Percentiles rank a stretch among this genome's conserved stretches.
Evolutionary conservation across 176 grass and related monocot genomes (phyloP).

Genomic region (Avena sativa): DNA sequence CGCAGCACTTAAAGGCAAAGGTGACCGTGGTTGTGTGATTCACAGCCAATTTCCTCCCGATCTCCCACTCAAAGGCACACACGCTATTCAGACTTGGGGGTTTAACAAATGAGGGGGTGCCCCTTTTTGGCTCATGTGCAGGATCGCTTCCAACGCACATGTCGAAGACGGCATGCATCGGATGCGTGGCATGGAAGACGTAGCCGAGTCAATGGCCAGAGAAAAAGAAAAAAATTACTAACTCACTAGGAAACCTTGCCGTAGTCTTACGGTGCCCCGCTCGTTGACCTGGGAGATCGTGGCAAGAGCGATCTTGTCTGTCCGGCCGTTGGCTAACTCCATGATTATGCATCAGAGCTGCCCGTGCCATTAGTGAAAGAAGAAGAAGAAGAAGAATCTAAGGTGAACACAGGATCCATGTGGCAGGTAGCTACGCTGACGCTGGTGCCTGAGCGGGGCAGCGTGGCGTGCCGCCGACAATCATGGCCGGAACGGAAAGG

Average conservation of each 20-base stretch:
- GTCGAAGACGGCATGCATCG: slow-evolving; percentile 27
- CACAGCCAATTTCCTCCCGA: not conserved
- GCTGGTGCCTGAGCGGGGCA: not conserved
- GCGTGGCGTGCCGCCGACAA: slow-evolving; percentile 19
- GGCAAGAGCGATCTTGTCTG: slow-evolving; percentile 9
- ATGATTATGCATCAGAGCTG: not conserved
- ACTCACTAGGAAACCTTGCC: not conserved
- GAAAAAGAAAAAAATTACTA: not conserved
- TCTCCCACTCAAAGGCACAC: slow-evolving; percentile 21
- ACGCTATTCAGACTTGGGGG: not conserved
- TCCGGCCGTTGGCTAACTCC: not conserved
- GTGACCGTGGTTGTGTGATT: not conserved
- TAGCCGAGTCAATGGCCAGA: slow-evolving; percentile 23
- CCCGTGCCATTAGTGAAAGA: not conserved
- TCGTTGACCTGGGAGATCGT: slow-evolving; percentile 23
- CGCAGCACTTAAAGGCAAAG: slow-evolving; percentile 14
- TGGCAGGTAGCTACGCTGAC: not conserved
- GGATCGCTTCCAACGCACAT: slow-evolving; percentile 27
- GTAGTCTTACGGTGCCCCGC: slow-evolving; percentile 10
- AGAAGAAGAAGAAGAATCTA: not conserved
- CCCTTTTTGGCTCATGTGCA: not conserved
- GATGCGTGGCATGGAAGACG: not conserved
- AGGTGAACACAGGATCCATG: not conserved
- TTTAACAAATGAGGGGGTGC: not conserved
- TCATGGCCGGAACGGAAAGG: not conserved